A percentile compares a stretch with the other conserved stretches of the same genome.
phyloP scores from a whole-genome alignment of 768 basidiomycete genomes.

The Hericium rajendrae region DNA sequence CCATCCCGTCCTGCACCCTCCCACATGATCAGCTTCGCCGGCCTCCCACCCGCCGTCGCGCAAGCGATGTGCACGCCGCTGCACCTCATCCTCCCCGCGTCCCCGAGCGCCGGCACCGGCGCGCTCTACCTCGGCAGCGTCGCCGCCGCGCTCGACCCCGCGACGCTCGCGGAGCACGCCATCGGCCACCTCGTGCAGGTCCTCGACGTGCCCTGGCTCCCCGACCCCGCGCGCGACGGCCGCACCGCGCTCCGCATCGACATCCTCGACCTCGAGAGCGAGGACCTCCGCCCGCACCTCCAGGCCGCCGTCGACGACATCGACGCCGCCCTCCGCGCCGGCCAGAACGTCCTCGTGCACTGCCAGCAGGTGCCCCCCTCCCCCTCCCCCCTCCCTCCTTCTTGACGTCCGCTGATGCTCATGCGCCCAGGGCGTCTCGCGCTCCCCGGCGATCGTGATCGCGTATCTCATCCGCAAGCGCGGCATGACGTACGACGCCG shows the following conservation, averaged over 20 bases:
- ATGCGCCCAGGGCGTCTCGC: conserved; percentile 67
- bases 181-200: conserved; percentile 59
- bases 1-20: conserved; percentile 4
- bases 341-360: conserved; percentile 65
- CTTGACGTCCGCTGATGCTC: no score
- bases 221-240: conserved; percentile 25
- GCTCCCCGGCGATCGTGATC: conserved; percentile 66
- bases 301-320: conserved; percentile 63
- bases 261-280: conserved; percentile 51
- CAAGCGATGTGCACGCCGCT: conserved; percentile 82
- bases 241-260: conserved; percentile 50
- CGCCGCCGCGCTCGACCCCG: conserved; percentile 46
- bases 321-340: conserved; percentile 46
- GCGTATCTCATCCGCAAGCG: conserved; percentile 73
- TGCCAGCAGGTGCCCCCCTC: conserved; percentile 61
- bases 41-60: conserved; percentile 63
- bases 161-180: conserved; percentile 37
- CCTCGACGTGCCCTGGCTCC: conserved; percentile 53
- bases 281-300: conserved; percentile 59
- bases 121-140: conserved; percentile 64
- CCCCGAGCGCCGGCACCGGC: conserved; percentile 27
- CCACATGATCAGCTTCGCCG: conserved; percentile 71
- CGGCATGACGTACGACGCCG: conserved; percentile 64
- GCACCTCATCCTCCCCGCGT: conserved; percentile 54
- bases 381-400: background rate